These are phyloP conservation scores for Nigrospora sphaerica DNA, from an alignment of 2,329 filamentous ascomycete genomes.

Conservation along the genomic window DNA sequence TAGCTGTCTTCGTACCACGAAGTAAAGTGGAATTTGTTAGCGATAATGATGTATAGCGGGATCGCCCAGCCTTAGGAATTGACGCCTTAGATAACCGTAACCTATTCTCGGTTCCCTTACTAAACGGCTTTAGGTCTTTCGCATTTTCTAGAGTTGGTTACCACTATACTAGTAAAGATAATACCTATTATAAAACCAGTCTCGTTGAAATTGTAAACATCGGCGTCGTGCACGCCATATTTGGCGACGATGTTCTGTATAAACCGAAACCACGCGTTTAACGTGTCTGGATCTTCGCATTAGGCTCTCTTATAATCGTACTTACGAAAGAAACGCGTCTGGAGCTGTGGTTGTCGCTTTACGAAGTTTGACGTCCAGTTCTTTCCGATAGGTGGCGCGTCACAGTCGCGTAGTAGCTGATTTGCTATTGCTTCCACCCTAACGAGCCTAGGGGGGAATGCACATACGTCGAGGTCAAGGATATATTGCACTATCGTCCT, in stretches of 20 bases:
- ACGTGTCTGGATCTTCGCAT: slow-evolving; percentile 14
- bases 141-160: not conserved
- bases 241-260: slow-evolving; percentile 10
- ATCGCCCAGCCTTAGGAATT: not conserved
- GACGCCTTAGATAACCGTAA: not conserved
- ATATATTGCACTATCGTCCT: not conserved
- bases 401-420: slow-evolving; percentile 11
- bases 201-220: slow-evolving; percentile 19
- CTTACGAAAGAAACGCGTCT: slow-evolving; percentile 13
- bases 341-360: too few species aligned
- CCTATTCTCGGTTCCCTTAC: slow-evolving; percentile 1
- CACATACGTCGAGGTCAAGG: slow-evolving; percentile 12
- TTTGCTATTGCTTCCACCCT: slow-evolving; percentile 17
- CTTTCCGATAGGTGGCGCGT: slow-evolving; percentile 11
- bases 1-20: not conserved
- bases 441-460: slow-evolving; percentile 13
- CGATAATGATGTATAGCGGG: not conserved
- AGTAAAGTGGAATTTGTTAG: not conserved
- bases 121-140: not conserved
- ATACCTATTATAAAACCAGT: slow-evolving; percentile 9
- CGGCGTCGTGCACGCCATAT: slow-evolving; percentile 11
- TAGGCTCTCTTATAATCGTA: slow-evolving; percentile 16
- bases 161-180: not conserved
- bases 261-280: slow-evolving; percentile 12
- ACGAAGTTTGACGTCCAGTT: slow-evolving; percentile 14